Evolutionary conservation across 192 early-diverging fungal genomes (phyloP), one percentile per base, ranked within the genome.

Genomic region (Geranomyces michiganensis): DNA sequence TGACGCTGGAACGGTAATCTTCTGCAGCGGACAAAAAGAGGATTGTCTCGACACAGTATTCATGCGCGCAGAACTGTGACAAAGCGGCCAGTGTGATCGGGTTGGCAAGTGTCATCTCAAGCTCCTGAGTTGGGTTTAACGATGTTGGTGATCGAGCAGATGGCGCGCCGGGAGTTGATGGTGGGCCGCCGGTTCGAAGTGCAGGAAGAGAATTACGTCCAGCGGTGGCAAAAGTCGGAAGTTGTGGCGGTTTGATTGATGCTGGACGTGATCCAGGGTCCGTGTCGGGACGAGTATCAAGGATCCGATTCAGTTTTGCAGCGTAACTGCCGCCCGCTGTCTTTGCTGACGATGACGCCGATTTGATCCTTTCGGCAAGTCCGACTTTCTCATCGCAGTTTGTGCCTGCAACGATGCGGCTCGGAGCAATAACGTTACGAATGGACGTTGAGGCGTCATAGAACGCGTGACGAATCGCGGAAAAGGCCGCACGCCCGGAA

Each of bases 31-130:
- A 26, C 17, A 70, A 21, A 43, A 70, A 70, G n/a, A 70, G 68
- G 0, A 70, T 21, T n/a, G 63, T 70, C 41, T 70, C 68, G 21
- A 55, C 51, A 0, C 68, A 70, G 29, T 31, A 70, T 56, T 70
- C 68, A 26, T 62, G 59, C 0, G 68, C 68, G 8, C 56, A 22
- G 45, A 70, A 70, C 17, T 59, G 32, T n/a, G 68, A 59, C 4
- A 70, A 56, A 8, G 68, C 68, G 7, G 31, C 27, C 14, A 70
- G 32, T 10, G 56, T 30, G 7, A 13, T 17, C 13, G 68, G 56
- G 29, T 70, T 44, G 19, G 46, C 21, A 9, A 70, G 56, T 10
- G 46, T 70, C 44, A 48, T 36, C 15, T 70, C 68, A 19, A 70
- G 56, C n/a, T 59, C 68, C 14, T 45, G 68, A 14, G 56, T 59